Conservation (phyloP, 148 eudicot species). For the Rhododendron williamsianum region DNA sequence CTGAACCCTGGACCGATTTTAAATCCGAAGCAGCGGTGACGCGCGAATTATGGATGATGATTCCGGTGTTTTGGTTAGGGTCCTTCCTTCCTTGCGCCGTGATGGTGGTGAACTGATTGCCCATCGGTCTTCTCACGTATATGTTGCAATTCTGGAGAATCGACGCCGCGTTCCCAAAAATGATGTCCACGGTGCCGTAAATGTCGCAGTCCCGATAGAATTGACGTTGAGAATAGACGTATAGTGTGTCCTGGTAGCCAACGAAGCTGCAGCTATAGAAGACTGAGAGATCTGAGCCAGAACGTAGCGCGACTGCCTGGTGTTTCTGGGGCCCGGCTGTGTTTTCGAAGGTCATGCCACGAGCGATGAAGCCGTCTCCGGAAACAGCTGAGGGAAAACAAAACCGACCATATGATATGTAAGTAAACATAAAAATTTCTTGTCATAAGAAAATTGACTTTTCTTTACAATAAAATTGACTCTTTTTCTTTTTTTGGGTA, state of each 20-base stretch:
- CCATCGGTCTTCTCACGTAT: slow-evolving; percentile 19
- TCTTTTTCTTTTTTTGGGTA: neutral
- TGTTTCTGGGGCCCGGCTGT: slow-evolving; percentile 27
- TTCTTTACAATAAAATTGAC: neutral
- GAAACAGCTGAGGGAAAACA: slow-evolving; percentile 10
- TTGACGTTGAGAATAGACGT: slow-evolving; percentile 19
- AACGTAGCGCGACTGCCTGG: slow-evolving; percentile 28
- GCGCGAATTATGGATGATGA: slow-evolving; percentile 16
- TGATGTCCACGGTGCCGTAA: slow-evolving; percentile 19
- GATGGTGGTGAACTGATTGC: slow-evolving; percentile 18
- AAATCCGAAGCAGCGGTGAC: slow-evolving; percentile 18
- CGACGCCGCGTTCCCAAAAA: slow-evolving; percentile 10
- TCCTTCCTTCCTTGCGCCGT: slow-evolving; percentile 24
- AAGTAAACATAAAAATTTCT: neutral
- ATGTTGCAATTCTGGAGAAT: slow-evolving; percentile 19
- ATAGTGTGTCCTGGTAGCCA: slow-evolving; percentile 32
- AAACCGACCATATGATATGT: neutral
- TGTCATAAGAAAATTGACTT: neutral
- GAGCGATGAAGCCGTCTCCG: slow-evolving; percentile 25
- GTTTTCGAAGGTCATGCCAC: slow-evolving; percentile 29
- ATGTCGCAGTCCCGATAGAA: slow-evolving; percentile 23
- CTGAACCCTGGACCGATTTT: slow-evolving; percentile 7
- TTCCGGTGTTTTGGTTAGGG: slow-evolving; percentile 19
- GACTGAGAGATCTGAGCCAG: slow-evolving; percentile 24
- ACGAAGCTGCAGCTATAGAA: slow-evolving; percentile 28